Percentiles rank a stretch among this genome's conserved stretches.
Conservation (phyloP, 2,329 filamentous ascomycete genomes). For the Aspergillus pseudoterreus region DNA sequence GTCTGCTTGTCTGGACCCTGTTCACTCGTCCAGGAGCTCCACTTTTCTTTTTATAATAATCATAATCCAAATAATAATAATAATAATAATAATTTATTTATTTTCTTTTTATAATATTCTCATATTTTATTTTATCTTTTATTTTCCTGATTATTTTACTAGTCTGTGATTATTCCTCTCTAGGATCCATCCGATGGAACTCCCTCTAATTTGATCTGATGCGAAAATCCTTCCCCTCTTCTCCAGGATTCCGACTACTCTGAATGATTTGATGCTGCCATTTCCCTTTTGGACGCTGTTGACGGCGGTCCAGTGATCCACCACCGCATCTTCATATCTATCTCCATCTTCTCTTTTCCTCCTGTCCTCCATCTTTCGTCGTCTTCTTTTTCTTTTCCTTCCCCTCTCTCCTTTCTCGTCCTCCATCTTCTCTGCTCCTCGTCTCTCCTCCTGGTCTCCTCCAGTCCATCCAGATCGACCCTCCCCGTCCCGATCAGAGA, state of each 20-base stretch:
- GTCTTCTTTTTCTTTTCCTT: not conserved
- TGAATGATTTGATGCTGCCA: no score
- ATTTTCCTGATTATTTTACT: constrained; percentile 5
- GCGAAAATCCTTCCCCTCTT: no score
- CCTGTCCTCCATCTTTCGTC: not conserved
- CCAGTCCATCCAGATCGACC: no score
- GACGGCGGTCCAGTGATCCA: constrained; percentile 10
- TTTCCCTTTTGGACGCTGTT: no score
- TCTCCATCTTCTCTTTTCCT: constrained; percentile 3
- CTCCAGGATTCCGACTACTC: no score
- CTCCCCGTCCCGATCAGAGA: no score
- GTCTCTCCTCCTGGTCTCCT: not conserved
- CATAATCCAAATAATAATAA: no score
- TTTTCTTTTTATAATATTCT: not conserved
- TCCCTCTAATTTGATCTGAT: not conserved
- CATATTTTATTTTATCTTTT: not conserved
- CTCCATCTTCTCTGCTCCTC: constrained; percentile 5
- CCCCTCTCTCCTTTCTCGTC: constrained; percentile 3
- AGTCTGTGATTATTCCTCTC: constrained; percentile 8
- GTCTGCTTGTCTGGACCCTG: no score
- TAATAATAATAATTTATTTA: not conserved
- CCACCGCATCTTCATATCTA: constrained; percentile 7
- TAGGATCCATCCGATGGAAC: constrained; percentile 6
- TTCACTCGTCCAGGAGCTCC: not conserved
- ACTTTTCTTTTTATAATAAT: not conserved